These are phyloP conservation scores for Actinidia polygama DNA, from an alignment of 179 eudicot genomes.

Conservation along the genomic window DNA sequence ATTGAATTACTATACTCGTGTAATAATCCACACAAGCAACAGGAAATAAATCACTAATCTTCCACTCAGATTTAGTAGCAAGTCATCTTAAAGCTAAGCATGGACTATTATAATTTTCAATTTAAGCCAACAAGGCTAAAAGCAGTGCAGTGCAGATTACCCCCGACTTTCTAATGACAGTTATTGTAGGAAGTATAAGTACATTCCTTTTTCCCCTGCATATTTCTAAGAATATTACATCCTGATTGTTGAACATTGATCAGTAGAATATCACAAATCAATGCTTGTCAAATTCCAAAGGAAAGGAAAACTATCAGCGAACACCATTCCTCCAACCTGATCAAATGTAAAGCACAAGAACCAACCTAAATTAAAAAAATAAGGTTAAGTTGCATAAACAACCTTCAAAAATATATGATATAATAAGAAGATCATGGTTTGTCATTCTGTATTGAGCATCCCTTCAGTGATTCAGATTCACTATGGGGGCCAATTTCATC, in stretches of 20 bases:
- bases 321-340: constrained; percentile 2
- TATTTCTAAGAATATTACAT: not conserved
- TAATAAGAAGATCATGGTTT: constrained; percentile 4
- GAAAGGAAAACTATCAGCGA: not conserved
- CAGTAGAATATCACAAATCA: not conserved
- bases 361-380: not conserved
- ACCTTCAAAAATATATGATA: not conserved
- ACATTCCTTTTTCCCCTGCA: not conserved
- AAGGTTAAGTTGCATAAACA: not conserved
- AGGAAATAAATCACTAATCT: not conserved
- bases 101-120: not conserved
- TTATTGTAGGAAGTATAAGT: not conserved
- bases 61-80: not conserved
- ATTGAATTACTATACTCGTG: not conserved
- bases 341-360: not conserved
- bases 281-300: not conserved
- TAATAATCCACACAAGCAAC: constrained; percentile 4
- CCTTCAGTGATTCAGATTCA: not conserved
- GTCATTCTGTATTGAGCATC: not conserved
- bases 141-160: not conserved
- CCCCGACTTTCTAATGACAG: not conserved
- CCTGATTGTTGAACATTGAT: not conserved
- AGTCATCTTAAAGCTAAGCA: not conserved
- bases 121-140: not conserved
- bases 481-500: not conserved